Base-by-base conservation (phyloP, 306 rosid genomes). In the Coriaria nepalensis region DNA sequence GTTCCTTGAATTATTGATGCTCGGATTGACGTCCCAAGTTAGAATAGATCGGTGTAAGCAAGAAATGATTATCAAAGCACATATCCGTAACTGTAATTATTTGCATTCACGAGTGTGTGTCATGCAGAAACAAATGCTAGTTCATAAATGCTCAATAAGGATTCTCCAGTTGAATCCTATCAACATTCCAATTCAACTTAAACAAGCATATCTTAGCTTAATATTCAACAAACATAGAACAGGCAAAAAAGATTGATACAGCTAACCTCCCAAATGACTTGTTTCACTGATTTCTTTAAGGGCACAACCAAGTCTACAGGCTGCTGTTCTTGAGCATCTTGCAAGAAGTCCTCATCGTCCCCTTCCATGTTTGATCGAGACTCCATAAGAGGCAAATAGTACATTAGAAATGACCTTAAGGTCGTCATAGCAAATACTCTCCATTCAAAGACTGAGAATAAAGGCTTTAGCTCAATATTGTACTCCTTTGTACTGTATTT, bases 321-420 rank as follows among this genome's bases (percentile, higher is more conserved):
- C 45, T 34, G 59, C 68, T 50, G 67, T 68, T 64, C 79, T 9
- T 62, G 67, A 35, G 50, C 43, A 11, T 77, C 80, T 4, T 40
- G 62, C 10, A 71, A 56, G 55, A 75, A 79, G 56, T 83, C 81
- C 37, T 71, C 85, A 29, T 83, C 87, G 34, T 78, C 90, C 9
- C 77, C 85, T 57, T 81, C 94, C 70, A 73, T 62, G 48, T 64
- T 73, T 33, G 87, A 42, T 46, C 40, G 92, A 49, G 85, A 82
- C 71, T 90, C 95, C 80, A 81, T 35, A 56, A 75, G 94, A 64
- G 94, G 95, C 72, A 81, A 75, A 63, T 77, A 85, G 55, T 73
- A 75, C 78, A 73, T 47, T 52, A 84, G 48, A 55, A 90, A 73
- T 6, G 92, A 77, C 69, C 94, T 81, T 49, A 90, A 2, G 49